Evolutionary conservation across 257 asterid species (phyloP).

Genomic region (Gentiana straminea): DNA sequence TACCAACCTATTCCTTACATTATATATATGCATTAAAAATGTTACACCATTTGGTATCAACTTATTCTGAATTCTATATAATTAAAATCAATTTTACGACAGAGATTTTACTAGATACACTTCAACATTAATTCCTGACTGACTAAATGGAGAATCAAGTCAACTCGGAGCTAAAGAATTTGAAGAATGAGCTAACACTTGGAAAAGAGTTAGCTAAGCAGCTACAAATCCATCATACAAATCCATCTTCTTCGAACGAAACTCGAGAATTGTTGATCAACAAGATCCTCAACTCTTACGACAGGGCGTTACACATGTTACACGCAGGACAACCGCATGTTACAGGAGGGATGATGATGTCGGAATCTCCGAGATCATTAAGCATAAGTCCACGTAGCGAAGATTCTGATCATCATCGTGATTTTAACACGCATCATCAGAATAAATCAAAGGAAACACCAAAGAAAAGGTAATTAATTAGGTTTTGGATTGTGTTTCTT

Average conservation of each 20-base stretch:
- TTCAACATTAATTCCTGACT: too few relatives aligned
- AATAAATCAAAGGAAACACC: conserved; percentile 15
- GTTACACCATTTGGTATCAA: too few relatives aligned
- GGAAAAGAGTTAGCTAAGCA: conserved; percentile 61
- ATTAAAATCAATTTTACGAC: too few relatives aligned
- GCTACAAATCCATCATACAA: conserved; percentile 41
- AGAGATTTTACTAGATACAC: too few relatives aligned
- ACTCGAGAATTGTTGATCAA: conserved; percentile 36
- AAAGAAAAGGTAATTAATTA: conserved; percentile 43
- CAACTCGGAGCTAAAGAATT: conserved; percentile 21
- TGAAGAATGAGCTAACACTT: conserved; percentile 36
- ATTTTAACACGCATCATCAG: conserved; percentile 22
- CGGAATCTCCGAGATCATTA: conserved; percentile 34
- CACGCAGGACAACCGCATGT: conserved; percentile 1
- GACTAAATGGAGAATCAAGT: conserved; percentile 30
- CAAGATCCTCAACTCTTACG: conserved; percentile 38
- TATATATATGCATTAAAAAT: too few relatives aligned
- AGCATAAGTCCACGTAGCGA: conserved; percentile 37
- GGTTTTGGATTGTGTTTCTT: neutral
- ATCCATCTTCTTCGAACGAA: conserved; percentile 29
- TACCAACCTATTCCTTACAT: too few relatives aligned
- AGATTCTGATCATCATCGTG: conserved; percentile 40
- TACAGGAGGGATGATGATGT: conserved; percentile 1
- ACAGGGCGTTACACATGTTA: conserved; percentile 42
- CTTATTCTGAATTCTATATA: too few relatives aligned